These are phyloP conservation scores for Conticribra weissflogii DNA, from an alignment of 108 stramenopile genomes.

Conservation along the genomic window DNA sequence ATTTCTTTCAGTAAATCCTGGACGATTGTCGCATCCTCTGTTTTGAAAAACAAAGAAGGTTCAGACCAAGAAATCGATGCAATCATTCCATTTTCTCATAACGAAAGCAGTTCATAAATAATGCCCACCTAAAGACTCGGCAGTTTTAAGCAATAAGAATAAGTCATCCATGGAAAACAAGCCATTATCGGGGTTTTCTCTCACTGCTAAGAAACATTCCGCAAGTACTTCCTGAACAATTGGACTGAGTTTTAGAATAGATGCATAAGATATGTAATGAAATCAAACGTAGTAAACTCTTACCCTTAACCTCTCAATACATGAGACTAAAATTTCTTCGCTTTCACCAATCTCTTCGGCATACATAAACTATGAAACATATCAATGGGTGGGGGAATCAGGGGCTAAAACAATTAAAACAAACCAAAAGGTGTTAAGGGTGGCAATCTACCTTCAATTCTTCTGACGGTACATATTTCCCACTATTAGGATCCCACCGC, in stretches of 20 bases:
- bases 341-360: conserved; percentile 57
- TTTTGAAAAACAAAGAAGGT: too few species aligned
- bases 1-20: conserved; percentile 74
- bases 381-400: not conserved
- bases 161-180: conserved; percentile 62
- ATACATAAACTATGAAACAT: conserved; percentile 51
- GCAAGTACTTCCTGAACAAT: conserved; percentile 42
- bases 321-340: conserved; percentile 11
- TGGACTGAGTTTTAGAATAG: too few species aligned
- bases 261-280: not conserved
- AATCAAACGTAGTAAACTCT: not conserved
- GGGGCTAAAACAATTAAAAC: not conserved
- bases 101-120: not conserved
- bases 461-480: conserved; percentile 46
- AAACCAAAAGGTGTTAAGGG: not conserved
- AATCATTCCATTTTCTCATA: too few species aligned
- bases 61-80: too few species aligned
- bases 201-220: conserved; percentile 21
- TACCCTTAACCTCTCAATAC: conserved; percentile 22
- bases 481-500: conserved; percentile 39
- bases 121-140: conserved; percentile 35
- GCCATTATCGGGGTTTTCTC: conserved; percentile 21
- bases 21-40: conserved; percentile 54
- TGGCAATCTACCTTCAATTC: conserved; percentile 38
- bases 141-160: conserved; percentile 46